These are phyloP conservation scores for Endocarpon pusillum DNA, from an alignment of 495 filamentous ascomycete species.

Conservation along the genomic window DNA sequence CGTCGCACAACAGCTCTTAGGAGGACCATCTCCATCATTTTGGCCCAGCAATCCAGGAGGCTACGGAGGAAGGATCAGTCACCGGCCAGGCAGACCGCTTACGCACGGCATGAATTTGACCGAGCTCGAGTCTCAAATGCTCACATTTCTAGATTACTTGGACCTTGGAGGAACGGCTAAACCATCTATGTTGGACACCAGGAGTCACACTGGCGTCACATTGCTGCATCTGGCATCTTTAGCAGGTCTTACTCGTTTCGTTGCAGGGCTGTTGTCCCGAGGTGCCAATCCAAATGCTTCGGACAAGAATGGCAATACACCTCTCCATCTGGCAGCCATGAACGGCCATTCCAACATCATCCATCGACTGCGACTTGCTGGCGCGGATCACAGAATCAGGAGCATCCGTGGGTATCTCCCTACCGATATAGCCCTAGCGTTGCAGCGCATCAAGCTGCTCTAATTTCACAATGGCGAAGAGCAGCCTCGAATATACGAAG, in stretches of 20 bases:
- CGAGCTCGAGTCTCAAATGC: conserved; percentile 52
- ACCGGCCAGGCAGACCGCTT: conserved; percentile 23
- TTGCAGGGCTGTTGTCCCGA: conserved; percentile 61
- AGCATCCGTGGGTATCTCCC: conserved; percentile 56
- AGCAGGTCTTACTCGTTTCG: conserved; percentile 57
- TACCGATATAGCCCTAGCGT: conserved; percentile 51
- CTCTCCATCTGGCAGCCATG: conserved; percentile 72
- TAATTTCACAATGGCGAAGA: conserved; percentile 15
- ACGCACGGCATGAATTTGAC: conserved; percentile 24
- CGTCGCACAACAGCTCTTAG: conserved; percentile 33
- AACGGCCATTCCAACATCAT: conserved; percentile 61
- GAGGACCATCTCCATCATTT: conserved; percentile 27
- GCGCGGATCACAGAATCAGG: conserved; percentile 53
- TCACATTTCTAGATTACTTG: conserved; percentile 59
- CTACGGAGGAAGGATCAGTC: conserved; percentile 24
- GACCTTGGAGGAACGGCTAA: conserved; percentile 60
- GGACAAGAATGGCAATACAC: conserved; percentile 68
- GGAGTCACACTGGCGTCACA: conserved; percentile 50
- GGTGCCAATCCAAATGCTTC: conserved; percentile 60
- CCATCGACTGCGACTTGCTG: conserved; percentile 50
- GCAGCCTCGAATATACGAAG: no score
- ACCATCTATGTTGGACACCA: conserved; percentile 44
- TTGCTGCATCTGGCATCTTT: conserved; percentile 71
- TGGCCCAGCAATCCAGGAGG: conserved; percentile 26
- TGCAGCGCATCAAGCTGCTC: conserved; percentile 37